Evolutionary conservation across 768 basidiomycete species (phyloP), one percentile per base, ranked within the genome.

Genomic region (Lanmaoa pseudosensibilis): DNA sequence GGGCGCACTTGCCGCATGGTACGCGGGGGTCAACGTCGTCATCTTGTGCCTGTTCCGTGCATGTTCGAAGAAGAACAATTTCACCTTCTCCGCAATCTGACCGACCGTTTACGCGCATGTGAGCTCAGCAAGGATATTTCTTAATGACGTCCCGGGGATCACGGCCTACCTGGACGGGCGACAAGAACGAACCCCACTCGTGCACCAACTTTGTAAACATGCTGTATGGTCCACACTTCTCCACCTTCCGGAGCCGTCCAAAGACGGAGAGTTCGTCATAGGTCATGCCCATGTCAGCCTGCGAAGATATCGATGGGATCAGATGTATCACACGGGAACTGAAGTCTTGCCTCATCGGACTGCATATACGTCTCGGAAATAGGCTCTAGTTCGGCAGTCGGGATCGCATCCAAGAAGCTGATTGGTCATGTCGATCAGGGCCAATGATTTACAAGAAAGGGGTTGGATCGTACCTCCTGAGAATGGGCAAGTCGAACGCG

Each of bases 271-370:
- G 79, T 63, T 98, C 97, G 63, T 98, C 90, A 67, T 98, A 98
- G 0, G 96, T 97, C 97, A 98, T 98, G 10, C 96, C 96, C 96
- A 98, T 98, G 66, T 98, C 96, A 18, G 83, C 93, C 92, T 93
- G 60, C 7, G 47, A 45, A 46, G 45, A 47, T 44, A 38, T 50
- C 30, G 64, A 52, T 50, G 25, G 13, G 3, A 43, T 46, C 18
- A 19, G 37, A 23, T 36, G 32, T 27, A 47, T 40, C 33, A 50
- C 43, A 18, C 23, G 37, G 19, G 41, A 32, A 7, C 15, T 18
- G 6, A 37, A 37, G 54, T 61, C 76, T 43, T 54, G 88, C 94
- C 80, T 99, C 97, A 65, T 99, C 97, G 0, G 94, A 85, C 64
- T 99, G 97, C 10, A 97, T 88, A 67, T 98, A 98, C 7, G 85